A percentile compares a stretch with the other conserved stretches of the same genome.
Conservation (phyloP, 2,329 filamentous ascomycete species). For the Ophiostoma fasciatum region DNA sequence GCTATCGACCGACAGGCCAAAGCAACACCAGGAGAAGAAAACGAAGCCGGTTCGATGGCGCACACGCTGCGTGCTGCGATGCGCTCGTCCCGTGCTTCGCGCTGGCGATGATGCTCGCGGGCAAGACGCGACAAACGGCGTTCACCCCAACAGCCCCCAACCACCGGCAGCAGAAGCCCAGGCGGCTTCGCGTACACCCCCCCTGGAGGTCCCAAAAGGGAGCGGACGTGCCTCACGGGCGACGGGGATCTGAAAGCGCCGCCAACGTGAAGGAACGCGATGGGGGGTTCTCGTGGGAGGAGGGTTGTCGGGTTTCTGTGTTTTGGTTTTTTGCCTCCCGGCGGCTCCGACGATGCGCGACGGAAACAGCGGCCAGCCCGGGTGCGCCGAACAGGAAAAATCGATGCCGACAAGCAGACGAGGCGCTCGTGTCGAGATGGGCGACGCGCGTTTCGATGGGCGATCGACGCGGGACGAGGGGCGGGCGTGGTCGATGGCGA, state of each 20-base stretch:
- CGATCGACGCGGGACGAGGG: conserved; percentile 10
- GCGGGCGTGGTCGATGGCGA: conserved; percentile 20
- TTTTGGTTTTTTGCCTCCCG: not conserved
- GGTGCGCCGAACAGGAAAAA: too few species aligned
- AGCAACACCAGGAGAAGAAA: too few species aligned
- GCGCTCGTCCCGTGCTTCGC: too few species aligned
- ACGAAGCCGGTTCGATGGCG: too few species aligned
- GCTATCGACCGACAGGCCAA: too few species aligned
- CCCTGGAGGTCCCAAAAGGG: conserved; percentile 22
- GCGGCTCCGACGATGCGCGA: too few species aligned
- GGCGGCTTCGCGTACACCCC: conserved; percentile 8
- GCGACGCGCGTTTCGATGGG: conserved; percentile 40
- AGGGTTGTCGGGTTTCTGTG: not conserved
- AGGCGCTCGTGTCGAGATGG: conserved; percentile 21
- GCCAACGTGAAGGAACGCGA: conserved; percentile 23
- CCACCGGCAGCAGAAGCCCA: too few species aligned
- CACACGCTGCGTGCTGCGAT: too few species aligned
- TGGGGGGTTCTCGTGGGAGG: conserved; percentile 7
- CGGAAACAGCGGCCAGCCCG: too few species aligned
- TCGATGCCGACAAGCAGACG: conserved; percentile 3
- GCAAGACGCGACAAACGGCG: too few species aligned
- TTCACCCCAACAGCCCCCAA: too few species aligned
- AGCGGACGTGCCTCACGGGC: conserved; percentile 18
- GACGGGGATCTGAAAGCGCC: conserved; percentile 24
- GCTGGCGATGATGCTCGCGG: too few species aligned